These are phyloP conservation scores for Cytospora paraplurivora DNA, from an alignment of 2,329 filamentous ascomycete species.

Conservation along the genomic window DNA sequence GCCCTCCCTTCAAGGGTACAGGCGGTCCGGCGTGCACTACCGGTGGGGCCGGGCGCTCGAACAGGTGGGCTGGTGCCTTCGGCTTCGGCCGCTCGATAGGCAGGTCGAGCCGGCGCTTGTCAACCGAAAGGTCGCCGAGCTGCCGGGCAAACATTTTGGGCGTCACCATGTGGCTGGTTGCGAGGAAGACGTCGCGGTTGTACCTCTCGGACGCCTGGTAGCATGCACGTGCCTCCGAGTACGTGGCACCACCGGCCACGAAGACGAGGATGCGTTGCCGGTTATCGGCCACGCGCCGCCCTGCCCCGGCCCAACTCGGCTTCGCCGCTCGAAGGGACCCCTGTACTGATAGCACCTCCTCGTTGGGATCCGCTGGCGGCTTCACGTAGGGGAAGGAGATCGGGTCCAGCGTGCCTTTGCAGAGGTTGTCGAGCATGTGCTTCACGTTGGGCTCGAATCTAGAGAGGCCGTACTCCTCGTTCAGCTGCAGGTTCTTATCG, in stretches of 20 bases:
- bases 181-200: constrained; percentile 81
- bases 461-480: constrained; percentile 82
- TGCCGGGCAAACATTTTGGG: constrained; percentile 83
- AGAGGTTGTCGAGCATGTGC: constrained; percentile 75
- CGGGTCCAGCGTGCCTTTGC: constrained; percentile 67
- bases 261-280: constrained; percentile 91
- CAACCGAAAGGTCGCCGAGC: constrained; percentile 74
- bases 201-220: constrained; percentile 79
- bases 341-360: constrained; percentile 59
- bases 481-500: constrained; percentile 59
- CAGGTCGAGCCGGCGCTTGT: constrained; percentile 75
- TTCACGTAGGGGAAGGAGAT: constrained; percentile 72
- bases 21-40: constrained; percentile 37
- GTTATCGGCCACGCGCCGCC: constrained; percentile 73
- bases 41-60: constrained; percentile 67
- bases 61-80: constrained; percentile 83
- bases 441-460: constrained; percentile 83
- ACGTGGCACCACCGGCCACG: constrained; percentile 93
- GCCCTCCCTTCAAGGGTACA: constrained; percentile 33
- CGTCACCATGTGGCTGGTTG: constrained; percentile 90
- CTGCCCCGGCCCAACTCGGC: constrained; percentile 86
- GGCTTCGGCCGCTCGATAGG: constrained; percentile 78
- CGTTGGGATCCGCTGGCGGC: constrained; percentile 65
- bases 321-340: constrained; percentile 87
- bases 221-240: constrained; percentile 84